Evolutionary conservation across 352 stramenopile genomes (phyloP), one percentile per base, ranked within the genome.

Genomic region (Phytophthora sojae): DNA sequence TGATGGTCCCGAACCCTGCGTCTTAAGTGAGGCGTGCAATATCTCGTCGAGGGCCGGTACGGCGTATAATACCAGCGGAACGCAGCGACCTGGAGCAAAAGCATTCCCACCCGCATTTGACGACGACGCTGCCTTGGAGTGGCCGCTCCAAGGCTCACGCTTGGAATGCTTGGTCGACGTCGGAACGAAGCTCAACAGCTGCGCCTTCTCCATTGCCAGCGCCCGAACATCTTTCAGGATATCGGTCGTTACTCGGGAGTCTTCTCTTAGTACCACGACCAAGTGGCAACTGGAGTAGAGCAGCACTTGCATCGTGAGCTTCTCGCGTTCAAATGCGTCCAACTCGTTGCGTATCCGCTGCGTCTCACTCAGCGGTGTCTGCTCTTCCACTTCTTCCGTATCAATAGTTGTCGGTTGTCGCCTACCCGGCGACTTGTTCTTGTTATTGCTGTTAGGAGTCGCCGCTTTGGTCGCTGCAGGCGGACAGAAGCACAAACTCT

Each of bases 241-340:
- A 2, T 69, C 81, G 0, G 73, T 80, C 7, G 80, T 80, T 11
- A 92, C 58, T 17, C 72, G 75, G 26, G 75, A 64, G 30, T 61
- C 62, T 30, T 85, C 78, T 8, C 78, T 79, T 29, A 91, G 49
- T 51, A 89, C 61, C 57, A 93, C 83, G 35, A 94, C 39, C 51
- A 91, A 32, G 58, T 91, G 78, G 67, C 82, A 91, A 49, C 76
- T 86, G 30, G 79, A 67, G 69, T 89, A 79, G 37, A 94, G 63
- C 25, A 94, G 61, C 39, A 89, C 77, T 70, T 91, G 76, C 76
- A 94, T 81, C 64, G 89, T 92, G 54, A 86, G 74, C 37, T 75
- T 81, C 67, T 92, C 82, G 26, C 61, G 68, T 32, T 89, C 73
- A 56, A 82, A 84, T 26, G 32, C 54, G 0, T 64, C 64, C 19